Percentiles rank a stretch among this genome's conserved stretches.
Conservation (phyloP, 2,329 filamentous ascomycete genomes). For the Ambrosiella beaveri region DNA sequence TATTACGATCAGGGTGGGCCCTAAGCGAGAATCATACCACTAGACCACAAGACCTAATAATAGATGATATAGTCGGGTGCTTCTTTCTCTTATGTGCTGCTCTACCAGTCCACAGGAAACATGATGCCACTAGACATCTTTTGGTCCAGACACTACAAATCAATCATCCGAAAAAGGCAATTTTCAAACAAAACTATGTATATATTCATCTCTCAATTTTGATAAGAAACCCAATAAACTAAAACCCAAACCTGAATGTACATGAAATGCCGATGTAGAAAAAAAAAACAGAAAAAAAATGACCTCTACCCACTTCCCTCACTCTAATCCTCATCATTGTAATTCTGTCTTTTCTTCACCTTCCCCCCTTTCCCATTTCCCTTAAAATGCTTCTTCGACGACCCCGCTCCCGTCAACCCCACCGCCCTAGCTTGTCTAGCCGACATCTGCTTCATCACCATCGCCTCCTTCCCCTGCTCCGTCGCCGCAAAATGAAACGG, state of each 20-base stretch:
- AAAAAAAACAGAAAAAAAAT: neutral
- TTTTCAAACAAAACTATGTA: neutral
- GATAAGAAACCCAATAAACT: neutral
- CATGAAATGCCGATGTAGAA: conserved; percentile 6
- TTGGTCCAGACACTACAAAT: too few species aligned
- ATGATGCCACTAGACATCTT: too few species aligned
- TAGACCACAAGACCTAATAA: conserved; percentile 30
- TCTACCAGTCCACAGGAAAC: too few species aligned
- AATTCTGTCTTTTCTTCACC: conserved; percentile 31
- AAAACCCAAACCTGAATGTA: neutral
- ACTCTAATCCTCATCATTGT: conserved; percentile 15
- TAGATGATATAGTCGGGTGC: too few species aligned
- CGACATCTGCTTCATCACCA: conserved; percentile 46
- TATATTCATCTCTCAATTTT: neutral
- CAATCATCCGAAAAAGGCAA: neutral
- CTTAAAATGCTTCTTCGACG: conserved; percentile 89
- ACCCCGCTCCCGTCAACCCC: conserved; percentile 52
- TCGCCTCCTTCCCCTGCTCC: conserved; percentile 46
- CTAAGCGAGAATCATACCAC: conserved; percentile 59
- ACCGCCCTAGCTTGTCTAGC: conserved; percentile 56
- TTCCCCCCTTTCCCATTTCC: conserved; percentile 46
- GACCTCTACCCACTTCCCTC: neutral
- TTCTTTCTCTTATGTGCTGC: too few species aligned
- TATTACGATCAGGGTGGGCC: conserved; percentile 24
- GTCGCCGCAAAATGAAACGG: conserved; percentile 86